phyloP scores from a whole-genome alignment of 2,329 filamentous ascomycete genomes.

The Lecanoromycetidae sp. region DNA sequence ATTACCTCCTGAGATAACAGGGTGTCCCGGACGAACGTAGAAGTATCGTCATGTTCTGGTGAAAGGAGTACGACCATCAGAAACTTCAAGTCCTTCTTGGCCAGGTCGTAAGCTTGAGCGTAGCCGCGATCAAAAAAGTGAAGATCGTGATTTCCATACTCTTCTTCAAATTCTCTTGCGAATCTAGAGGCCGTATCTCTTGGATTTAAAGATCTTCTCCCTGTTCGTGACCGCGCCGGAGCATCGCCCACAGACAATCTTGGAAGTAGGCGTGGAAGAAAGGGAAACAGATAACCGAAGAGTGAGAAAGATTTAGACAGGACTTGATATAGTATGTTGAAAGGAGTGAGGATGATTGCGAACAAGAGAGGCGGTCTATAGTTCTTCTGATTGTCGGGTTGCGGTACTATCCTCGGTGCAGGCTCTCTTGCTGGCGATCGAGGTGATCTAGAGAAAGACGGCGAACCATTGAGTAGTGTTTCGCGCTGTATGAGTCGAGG shows the following conservation, averaged over 20 bases:
- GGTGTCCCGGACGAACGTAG: slow-evolving; percentile 68
- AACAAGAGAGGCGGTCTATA: slow-evolving; percentile 65
- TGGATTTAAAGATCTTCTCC: slow-evolving; percentile 65
- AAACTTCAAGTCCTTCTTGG: slow-evolving; percentile 85
- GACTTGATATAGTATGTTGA: slow-evolving; percentile 63
- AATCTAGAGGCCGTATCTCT: slow-evolving; percentile 81
- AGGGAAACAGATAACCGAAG: slow-evolving; percentile 66
- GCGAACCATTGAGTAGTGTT: slow-evolving; percentile 26
- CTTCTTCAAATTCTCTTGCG: slow-evolving; percentile 86
- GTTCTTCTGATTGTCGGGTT: slow-evolving; percentile 50
- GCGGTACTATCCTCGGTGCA: slow-evolving; percentile 78
- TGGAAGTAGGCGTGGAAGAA: slow-evolving; percentile 55
- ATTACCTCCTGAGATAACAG: slow-evolving; percentile 64
- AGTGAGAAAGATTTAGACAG: slow-evolving; percentile 56
- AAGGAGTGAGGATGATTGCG: slow-evolving; percentile 66
- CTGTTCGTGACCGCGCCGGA: slow-evolving; percentile 47
- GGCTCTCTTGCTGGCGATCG: slow-evolving; percentile 39
- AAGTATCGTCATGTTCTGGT: slow-evolving; percentile 88
- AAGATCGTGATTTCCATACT: slow-evolving; percentile 57
- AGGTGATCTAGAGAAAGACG: slow-evolving; percentile 41
- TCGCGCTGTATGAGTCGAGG: slow-evolving; percentile 26
- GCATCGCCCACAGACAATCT: slow-evolving; percentile 42
- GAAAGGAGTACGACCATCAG: slow-evolving; percentile 79
- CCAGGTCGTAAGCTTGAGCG: slow-evolving; percentile 77
- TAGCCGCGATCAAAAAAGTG: slow-evolving; percentile 82